Evolutionary conservation across 257 asterid species (phyloP), one percentile per base, ranked within the genome.

Genomic region (Jaltomata sinuosa): DNA sequence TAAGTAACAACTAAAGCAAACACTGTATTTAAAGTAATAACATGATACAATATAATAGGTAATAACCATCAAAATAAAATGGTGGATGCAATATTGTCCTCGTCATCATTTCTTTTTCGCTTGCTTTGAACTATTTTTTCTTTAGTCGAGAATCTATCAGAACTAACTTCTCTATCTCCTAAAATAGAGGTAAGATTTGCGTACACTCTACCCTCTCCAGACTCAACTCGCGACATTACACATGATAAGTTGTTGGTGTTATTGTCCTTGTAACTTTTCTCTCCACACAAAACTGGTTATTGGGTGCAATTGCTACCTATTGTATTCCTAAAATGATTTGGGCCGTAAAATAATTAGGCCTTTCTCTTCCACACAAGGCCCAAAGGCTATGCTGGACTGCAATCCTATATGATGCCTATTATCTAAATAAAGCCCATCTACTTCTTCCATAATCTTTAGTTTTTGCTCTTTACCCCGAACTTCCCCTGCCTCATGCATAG

Each of bases 131-230:
- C 3, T 55, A 5, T 6, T 1, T 55, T 10, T 55, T 9, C 11
- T 25, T 3, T 1, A 25, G 6, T 27, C 2, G 2, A 21, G 6
- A 11, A 3, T 55, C 2, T n/a, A 57, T 9, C 0, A 0, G 4
- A 57, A 2, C 22, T 2, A 11, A 59, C 0, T 0, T 1, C 1
- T 59, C 27, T 57, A 2, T 4, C 14, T 57, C 31, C 1, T 15
- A 5, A 55, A 1, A 55, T 7, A 55, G 2, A 2, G 2, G 3
- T 3, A 55, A 55, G 29, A 21, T 11, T 8, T 55, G 6, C 9
- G 5, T 21, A n/a, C 0, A 21, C n/a, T 55, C 3, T 8, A 3
- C 6, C 14, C n/a, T 0, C 3, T 10, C 31, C n/a, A n/a, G n/a
- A 2, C 65, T 57, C 1, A 6, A n/a, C 65, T 9, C 0, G 0